Evolutionary conservation across 2,329 filamentous ascomycete species (phyloP).

Genomic region (Cadophora sp.): DNA sequence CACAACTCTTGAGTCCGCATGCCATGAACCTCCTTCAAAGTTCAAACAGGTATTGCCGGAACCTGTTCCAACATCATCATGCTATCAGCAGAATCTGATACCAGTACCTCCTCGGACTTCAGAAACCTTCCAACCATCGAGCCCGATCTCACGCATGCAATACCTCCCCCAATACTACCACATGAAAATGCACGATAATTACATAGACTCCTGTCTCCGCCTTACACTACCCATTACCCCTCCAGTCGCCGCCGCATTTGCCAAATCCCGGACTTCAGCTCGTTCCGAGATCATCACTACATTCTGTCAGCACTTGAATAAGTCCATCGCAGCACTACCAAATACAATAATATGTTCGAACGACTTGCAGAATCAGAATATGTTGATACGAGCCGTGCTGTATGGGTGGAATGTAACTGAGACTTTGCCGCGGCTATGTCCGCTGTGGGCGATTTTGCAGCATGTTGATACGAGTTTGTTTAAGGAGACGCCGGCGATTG

Average conservation of each 20-base stretch:
- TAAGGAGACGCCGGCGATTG: constrained; percentile 1
- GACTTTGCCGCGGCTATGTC: neutral
- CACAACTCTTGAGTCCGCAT: neutral
- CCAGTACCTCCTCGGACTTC: neutral
- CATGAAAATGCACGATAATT: constrained; percentile 6
- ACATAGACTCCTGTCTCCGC: constrained; percentile 7
- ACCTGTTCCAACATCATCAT: too few relatives aligned
- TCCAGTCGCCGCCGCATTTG: neutral
- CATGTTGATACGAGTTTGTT: constrained; percentile 8
- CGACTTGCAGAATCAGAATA: constrained; percentile 9
- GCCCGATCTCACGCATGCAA: constrained; percentile 5
- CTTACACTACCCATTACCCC: constrained; percentile 1
- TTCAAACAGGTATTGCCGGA: neutral
- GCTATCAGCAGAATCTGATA: neutral
- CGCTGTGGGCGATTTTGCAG: constrained; percentile 2
- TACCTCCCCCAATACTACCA: constrained; percentile 3
- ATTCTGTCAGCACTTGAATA: constrained; percentile 12
- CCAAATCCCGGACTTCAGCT: neutral
- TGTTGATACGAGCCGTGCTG: constrained; percentile 1
- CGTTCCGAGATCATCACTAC: constrained; percentile 5
- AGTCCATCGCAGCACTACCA: constrained; percentile 1
- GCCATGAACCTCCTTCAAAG: neutral
- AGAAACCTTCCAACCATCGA: neutral
- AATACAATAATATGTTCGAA: constrained; percentile 10
- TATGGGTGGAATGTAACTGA: constrained; percentile 5